Evolutionary conservation across 2,329 filamentous ascomycete genomes (phyloP).

Genomic region (Ophiostoma tasmaniense): DNA sequence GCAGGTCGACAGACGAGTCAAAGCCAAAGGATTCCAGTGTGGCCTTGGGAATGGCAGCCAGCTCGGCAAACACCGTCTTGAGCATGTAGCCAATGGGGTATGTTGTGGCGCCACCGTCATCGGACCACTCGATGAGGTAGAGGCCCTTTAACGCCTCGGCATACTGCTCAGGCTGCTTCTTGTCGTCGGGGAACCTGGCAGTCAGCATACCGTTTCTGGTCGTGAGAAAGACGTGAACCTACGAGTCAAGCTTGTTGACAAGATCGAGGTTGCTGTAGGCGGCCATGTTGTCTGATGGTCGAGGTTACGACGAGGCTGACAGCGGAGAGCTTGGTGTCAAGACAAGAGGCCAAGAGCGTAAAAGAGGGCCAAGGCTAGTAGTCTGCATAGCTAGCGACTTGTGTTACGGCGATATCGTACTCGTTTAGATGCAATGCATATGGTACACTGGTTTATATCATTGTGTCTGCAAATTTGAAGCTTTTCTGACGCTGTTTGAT

Average conservation of each 20-base stretch:
- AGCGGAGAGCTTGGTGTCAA: background rate
- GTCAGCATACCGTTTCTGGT: background rate
- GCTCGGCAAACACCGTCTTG: constrained; percentile 40
- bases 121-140: constrained; percentile 57
- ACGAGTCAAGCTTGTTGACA: constrained; percentile 23
- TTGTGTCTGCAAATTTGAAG: background rate
- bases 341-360: no score
- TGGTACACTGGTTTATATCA: no score
- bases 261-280: constrained; percentile 23
- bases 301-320: background rate
- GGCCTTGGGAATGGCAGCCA: constrained; percentile 45
- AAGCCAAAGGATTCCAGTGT: constrained; percentile 49
- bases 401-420: no score
- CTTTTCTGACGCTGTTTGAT: background rate
- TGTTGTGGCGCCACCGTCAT: constrained; percentile 50
- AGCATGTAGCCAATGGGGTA: constrained; percentile 53
- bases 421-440: no score
- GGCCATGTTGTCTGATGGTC: constrained; percentile 14
- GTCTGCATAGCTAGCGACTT: background rate
- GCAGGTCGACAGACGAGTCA: constrained; percentile 34
- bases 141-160: constrained; percentile 50
- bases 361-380: background rate
- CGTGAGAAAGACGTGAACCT: constrained; percentile 13
- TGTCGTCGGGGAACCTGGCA: constrained; percentile 66
- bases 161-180: constrained; percentile 51